These are phyloP conservation scores for Coemansia sp. DNA, from an alignment of 192 early-diverging fungal species.

Conservation along the genomic window DNA sequence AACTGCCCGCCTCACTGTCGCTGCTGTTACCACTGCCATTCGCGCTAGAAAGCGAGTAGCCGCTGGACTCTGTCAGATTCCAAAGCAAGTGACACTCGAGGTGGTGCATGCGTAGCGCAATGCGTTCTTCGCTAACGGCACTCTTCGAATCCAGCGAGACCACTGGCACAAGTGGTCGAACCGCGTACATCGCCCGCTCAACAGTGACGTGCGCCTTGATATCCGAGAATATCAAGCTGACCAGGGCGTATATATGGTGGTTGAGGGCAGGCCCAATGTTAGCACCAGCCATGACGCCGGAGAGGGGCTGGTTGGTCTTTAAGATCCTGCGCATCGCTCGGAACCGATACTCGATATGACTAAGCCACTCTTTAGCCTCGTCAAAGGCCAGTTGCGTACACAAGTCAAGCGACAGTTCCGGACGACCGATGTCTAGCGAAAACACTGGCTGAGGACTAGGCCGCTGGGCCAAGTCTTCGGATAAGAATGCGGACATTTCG, in stretches of 20 bases:
- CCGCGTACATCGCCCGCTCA: conserved; percentile 43
- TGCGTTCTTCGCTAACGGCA: conserved; percentile 2
- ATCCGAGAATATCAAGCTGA: conserved; percentile 44
- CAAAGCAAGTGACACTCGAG: conserved; percentile 45
- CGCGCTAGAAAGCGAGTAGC: neutral
- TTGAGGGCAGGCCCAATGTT: neutral
- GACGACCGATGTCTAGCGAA: conserved; percentile 32
- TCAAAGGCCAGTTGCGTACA: conserved; percentile 47
- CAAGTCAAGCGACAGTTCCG: conserved; percentile 47
- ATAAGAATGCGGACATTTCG: conserved; percentile 57
- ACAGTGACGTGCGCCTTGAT: conserved; percentile 42
- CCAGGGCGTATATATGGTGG: conserved; percentile 30
- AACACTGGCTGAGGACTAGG: conserved; percentile 50
- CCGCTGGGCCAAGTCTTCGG: conserved; percentile 42
- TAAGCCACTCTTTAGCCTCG: conserved; percentile 31
- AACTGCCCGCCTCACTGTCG: conserved; percentile 4
- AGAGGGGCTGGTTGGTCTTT: neutral
- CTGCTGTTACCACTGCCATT: neutral
- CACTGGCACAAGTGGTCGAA: conserved; percentile 33
- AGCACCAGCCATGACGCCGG: neutral
- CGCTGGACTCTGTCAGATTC: conserved; percentile 7
- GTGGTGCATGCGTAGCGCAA: conserved; percentile 39
- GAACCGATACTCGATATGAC: conserved; percentile 18
- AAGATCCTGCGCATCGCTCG: conserved; percentile 23
- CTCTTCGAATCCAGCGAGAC: neutral